phyloP scores from a whole-genome alignment of 2,329 filamentous ascomycete species.

The Trichoderma sp. region DNA sequence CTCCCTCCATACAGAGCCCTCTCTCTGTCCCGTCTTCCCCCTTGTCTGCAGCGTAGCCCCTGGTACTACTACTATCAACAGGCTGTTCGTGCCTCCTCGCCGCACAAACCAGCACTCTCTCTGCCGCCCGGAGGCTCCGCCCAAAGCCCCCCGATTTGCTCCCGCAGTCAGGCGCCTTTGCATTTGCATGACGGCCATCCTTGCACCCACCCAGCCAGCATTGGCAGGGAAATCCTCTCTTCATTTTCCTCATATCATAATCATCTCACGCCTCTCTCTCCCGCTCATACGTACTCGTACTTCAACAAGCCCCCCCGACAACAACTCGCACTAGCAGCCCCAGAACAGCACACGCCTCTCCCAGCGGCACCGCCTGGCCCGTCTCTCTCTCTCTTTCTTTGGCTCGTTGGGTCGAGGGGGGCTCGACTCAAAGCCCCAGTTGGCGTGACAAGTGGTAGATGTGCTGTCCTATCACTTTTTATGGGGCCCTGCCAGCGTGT shows the following conservation, averaged over 20 bases:
- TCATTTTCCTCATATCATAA: not conserved
- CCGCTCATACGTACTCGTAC: not conserved
- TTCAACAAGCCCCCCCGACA: not conserved
- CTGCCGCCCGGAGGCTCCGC: conserved; percentile 11
- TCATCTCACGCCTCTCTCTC: not conserved
- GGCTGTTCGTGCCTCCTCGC: not conserved
- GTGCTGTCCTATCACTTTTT: conserved; percentile 23
- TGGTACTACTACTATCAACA: not conserved
- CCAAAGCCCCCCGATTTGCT: conserved; percentile 17
- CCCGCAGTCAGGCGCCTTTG: conserved; percentile 19
- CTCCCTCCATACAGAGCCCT: no score
- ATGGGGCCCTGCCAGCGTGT: conserved; percentile 15
- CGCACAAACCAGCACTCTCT: not conserved
- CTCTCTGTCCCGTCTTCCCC: not conserved
- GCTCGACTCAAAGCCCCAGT: conserved; percentile 4
- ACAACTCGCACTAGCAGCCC: not conserved
- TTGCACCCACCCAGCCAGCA: not conserved
- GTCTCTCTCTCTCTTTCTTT: not conserved
- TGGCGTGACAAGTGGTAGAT: conserved; percentile 21
- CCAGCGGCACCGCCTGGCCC: not conserved
- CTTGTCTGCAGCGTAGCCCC: not conserved
- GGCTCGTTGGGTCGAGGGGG: not conserved
- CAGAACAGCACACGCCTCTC: not conserved
- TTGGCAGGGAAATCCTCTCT: not conserved
- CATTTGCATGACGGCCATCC: conserved; percentile 1